These are phyloP conservation scores for Discostella stelligera DNA, from an alignment of 352 stramenopile species.

Conservation along the genomic window DNA sequence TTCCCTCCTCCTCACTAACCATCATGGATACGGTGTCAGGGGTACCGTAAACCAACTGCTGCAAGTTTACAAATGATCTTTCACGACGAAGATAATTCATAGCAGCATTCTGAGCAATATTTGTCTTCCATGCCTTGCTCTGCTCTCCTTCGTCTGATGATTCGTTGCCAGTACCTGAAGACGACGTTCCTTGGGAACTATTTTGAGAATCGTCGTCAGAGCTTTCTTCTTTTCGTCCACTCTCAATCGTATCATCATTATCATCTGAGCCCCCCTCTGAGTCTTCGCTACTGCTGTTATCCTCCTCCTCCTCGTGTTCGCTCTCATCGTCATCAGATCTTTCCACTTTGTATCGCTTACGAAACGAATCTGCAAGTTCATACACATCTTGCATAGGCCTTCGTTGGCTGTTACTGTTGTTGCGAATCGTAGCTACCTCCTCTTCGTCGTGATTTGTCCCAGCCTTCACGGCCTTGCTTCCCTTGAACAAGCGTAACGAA, in stretches of 20 bases:
- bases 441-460: constrained; percentile 56
- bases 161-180: constrained; percentile 30
- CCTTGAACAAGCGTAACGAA: constrained; percentile 94
- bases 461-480: constrained; percentile 69
- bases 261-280: constrained; percentile 72
- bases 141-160: constrained; percentile 24
- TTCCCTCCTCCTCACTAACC: constrained; percentile 59
- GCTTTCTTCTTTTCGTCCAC: constrained; percentile 48
- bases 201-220: constrained; percentile 29
- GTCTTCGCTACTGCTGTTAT: too few relatives aligned
- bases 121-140: constrained; percentile 66
- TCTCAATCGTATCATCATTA: constrained; percentile 70
- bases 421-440: constrained; percentile 15
- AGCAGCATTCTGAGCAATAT: constrained; percentile 65
- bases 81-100: constrained; percentile 70
- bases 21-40: constrained; percentile 81
- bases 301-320: too few relatives aligned
- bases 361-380: constrained; percentile 51
- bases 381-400: constrained; percentile 42
- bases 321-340: constrained; percentile 73
- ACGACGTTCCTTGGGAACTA: constrained; percentile 61
- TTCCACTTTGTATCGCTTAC: constrained; percentile 48
- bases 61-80: constrained; percentile 65
- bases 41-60: constrained; percentile 81
- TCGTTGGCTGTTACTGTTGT: constrained; percentile 17